Evolutionary conservation across 345 rosid species (phyloP), one percentile per base, ranked within the genome.

Genomic region (Adansonia digitata): DNA sequence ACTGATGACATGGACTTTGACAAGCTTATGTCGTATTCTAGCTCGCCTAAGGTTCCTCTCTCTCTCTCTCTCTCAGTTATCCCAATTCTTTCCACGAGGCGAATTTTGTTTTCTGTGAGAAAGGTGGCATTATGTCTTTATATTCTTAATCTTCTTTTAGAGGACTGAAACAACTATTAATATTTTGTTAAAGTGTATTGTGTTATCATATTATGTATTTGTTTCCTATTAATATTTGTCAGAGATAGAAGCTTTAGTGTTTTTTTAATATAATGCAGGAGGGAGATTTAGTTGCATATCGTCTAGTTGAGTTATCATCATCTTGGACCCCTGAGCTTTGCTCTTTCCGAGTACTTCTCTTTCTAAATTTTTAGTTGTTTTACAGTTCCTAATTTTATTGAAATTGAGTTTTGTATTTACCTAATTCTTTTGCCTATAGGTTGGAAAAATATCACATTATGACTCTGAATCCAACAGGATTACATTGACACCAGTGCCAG

Each of bases 291-390:
- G 86, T 96, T 62, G 98, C 99, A 27, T 96, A 96, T 83, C 92
- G 92, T 40, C 73, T 93, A 51, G 82, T 96, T 80, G 97, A 96
- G 86, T 85, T 96, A 49, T 84, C 98, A 66, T 86, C 91, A 20
- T 88, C 91, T 73, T 93, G 98, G 99, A 91, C 94, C 43, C 99
- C 98, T 7, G 98, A 93, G 83, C 78, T 87, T 70, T 85, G 98
- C 40, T 79, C 92, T 55, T 93, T 84, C 73, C 84, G 90, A 53
- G 99, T 96, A 90, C 65, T 35, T 39, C 45, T 78, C 73, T 52
- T 34, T 69, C 11, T 77, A 22, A 48, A 3, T 10, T 7, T 65
- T 51, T 29, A 63, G 73, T 75, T 57, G 20, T 22, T 46, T 14
- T 71, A 39, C 49, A 51, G 70, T 20, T 80, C 37, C 37, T 56